phyloP scores from a whole-genome alignment of 768 basidiomycete genomes.

The Boletus reticulatus region DNA sequence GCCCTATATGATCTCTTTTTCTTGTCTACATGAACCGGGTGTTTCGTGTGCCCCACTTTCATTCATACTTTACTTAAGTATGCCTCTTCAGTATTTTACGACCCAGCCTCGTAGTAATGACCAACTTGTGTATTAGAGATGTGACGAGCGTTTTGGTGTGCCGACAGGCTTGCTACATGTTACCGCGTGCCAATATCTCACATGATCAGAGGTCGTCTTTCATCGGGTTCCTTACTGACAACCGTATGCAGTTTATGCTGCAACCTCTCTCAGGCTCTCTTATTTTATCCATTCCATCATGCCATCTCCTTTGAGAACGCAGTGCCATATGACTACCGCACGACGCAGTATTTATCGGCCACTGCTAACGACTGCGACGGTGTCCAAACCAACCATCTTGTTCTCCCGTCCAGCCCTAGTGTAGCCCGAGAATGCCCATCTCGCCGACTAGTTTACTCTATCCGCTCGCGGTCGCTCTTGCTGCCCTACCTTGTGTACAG shows the following conservation, averaged over 20 bases:
- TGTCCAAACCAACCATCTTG: background rate
- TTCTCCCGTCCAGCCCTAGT: background rate
- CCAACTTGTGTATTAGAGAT: background rate
- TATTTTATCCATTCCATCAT: background rate
- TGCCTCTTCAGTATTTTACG: conserved; percentile 9
- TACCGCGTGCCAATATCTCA: no score
- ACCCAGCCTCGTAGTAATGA: background rate
- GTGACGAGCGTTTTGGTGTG: background rate
- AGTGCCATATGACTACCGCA: background rate
- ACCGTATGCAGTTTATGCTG: background rate
- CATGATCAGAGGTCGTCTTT: no score
- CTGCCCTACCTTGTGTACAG: conserved; percentile 8
- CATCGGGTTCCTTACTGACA: background rate
- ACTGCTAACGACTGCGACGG: background rate
- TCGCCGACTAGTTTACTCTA: conserved; percentile 1
- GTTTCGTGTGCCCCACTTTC: conserved; percentile 6
- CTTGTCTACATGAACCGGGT: background rate
- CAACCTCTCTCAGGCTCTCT: no score
- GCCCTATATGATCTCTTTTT: background rate
- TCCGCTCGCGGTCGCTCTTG: conserved; percentile 7
- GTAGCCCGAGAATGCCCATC: conserved; percentile 6
- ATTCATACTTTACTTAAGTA: conserved; percentile 8
- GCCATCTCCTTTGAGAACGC: background rate
- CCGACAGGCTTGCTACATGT: no score
- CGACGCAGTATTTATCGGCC: conserved; percentile 10